These are phyloP conservation scores for Phytopythium delawarense DNA, from an alignment of 352 stramenopile species.

Conservation along the genomic window DNA sequence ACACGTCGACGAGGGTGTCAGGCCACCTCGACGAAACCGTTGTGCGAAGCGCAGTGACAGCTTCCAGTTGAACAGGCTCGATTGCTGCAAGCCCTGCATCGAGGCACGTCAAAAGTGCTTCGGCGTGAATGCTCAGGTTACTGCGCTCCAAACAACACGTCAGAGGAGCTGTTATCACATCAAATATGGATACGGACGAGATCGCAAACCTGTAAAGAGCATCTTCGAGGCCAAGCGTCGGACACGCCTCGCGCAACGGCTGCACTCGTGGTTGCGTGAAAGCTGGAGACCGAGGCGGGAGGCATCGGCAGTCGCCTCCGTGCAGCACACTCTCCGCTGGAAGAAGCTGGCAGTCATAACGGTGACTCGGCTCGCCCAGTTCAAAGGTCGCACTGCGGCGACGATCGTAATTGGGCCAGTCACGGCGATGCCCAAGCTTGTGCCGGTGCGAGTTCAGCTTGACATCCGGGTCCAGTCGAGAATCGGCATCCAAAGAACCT, in stretches of 20 bases:
- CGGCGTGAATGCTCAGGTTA: conserved; percentile 43
- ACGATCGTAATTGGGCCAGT: neutral
- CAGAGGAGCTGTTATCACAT: neutral
- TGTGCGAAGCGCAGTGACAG: conserved; percentile 40
- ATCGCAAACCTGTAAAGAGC: conserved; percentile 21
- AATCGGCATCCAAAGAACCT: neutral
- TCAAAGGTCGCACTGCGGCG: neutral
- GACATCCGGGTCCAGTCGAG: neutral
- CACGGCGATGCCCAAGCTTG: neutral
- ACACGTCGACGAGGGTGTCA: conserved; percentile 92
- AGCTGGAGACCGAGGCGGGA: neutral
- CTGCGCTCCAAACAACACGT: conserved; percentile 13
- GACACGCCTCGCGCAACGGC: neutral
- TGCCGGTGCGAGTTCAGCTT: neutral
- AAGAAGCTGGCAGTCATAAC: neutral
- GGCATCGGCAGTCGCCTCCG: conserved; percentile 4
- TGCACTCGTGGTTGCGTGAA: neutral
- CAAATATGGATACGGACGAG: neutral
- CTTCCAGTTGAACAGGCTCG: conserved; percentile 40
- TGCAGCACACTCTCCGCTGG: neutral
- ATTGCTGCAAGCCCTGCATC: conserved; percentile 37
- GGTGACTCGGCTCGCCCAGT: neutral
- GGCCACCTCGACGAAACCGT: conserved; percentile 70
- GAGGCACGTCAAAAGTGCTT: conserved; percentile 48
- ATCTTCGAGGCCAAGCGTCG: conserved; percentile 13